Percentiles rank a stretch among this genome's conserved stretches.
Evolutionary conservation across 179 eudicot species (phyloP).

Genomic region (Heliamphora pulchella): DNA sequence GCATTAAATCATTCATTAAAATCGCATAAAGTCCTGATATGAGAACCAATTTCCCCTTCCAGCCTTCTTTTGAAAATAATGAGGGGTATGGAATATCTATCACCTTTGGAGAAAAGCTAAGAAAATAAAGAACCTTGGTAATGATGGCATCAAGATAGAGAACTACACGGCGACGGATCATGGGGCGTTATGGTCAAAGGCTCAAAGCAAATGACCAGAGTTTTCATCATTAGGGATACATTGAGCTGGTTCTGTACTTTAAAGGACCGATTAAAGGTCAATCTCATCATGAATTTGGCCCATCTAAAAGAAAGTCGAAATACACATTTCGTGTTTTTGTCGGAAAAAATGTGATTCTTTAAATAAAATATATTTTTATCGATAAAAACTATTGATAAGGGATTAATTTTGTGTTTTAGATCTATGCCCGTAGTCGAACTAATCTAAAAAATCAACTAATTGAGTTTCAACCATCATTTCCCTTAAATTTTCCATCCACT

Average conservation of each 20-base stretch:
- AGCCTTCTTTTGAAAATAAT: background rate
- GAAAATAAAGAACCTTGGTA: background rate
- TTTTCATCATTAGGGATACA: constrained; percentile 9
- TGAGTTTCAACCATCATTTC: background rate
- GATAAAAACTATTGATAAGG: too few relatives aligned
- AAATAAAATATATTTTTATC: too few relatives aligned
- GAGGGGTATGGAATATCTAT: background rate
- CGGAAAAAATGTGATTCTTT: too few relatives aligned
- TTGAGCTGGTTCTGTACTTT: constrained; percentile 13
- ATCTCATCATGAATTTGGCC: background rate
- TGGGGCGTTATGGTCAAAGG: constrained; percentile 7
- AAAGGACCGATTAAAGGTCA: background rate
- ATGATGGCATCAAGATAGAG: background rate
- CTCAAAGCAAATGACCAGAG: background rate
- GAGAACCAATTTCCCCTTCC: too few relatives aligned
- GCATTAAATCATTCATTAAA: background rate
- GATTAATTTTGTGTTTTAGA: too few relatives aligned
- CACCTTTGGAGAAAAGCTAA: background rate
- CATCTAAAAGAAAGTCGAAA: background rate
- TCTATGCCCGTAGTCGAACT: too few relatives aligned
- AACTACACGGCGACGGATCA: background rate
- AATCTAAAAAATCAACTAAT: too few relatives aligned
- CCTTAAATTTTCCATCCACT: constrained; percentile 8
- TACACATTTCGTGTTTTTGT: too few relatives aligned
- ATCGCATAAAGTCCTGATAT: too few relatives aligned